phyloP scores from a whole-genome alignment of 2,329 filamentous ascomycete species.

The Sporothrix dimorphospora region DNA sequence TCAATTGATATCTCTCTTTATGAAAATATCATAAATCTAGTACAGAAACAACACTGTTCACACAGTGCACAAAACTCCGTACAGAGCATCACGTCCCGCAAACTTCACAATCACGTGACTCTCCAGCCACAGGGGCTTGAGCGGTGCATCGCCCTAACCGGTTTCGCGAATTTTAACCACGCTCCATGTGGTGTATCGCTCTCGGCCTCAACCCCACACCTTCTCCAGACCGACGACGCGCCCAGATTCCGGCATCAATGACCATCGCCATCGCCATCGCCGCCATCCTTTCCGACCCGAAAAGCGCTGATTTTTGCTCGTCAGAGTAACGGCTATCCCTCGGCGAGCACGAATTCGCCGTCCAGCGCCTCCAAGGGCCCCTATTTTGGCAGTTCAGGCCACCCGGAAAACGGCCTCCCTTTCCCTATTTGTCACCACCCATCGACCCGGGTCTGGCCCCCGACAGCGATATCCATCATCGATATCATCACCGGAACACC shows the following conservation, averaged over 20 bases:
- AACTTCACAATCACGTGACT: constrained; percentile 1
- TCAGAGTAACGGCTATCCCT: background rate
- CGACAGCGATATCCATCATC: constrained; percentile 18
- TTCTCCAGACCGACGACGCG: constrained; percentile 28
- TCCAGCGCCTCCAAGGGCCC: background rate
- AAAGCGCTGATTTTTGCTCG: constrained; percentile 1
- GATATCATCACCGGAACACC: constrained; percentile 16
- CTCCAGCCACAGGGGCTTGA: constrained; percentile 21
- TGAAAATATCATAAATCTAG: background rate
- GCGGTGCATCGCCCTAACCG: constrained; percentile 20
- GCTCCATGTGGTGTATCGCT: constrained; percentile 18
- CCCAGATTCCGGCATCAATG: constrained; percentile 28
- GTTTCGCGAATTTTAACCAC: constrained; percentile 21
- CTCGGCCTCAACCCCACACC: constrained; percentile 30
- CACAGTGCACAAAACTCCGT: background rate
- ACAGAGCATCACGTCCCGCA: background rate
- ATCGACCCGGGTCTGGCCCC: background rate
- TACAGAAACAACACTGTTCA: background rate
- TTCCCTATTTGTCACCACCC: background rate
- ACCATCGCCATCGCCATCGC: constrained; percentile 26
- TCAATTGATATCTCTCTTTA: background rate
- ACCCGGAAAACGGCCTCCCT: background rate
- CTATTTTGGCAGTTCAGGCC: background rate
- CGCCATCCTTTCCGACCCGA: background rate
- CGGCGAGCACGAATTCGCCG: background rate